These are phyloP conservation scores for Salix caprea DNA, from an alignment of 345 rosid genomes.

Conservation along the genomic window DNA sequence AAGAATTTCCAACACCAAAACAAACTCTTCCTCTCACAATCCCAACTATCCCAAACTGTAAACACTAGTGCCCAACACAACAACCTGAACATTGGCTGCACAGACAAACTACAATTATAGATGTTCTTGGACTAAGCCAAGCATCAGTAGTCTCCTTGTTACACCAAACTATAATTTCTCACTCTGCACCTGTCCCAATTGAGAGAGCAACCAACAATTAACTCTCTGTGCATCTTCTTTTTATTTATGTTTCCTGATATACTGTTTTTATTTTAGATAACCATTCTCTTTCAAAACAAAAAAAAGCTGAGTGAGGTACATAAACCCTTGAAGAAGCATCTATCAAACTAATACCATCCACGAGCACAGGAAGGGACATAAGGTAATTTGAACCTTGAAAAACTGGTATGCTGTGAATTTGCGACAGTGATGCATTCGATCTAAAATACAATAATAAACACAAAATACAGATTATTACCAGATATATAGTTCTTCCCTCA, in stretches of 20 bases:
- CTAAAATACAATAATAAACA: background rate
- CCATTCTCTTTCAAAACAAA: too few relatives aligned
- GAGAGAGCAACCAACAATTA: too few relatives aligned
- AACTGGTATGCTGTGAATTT: background rate
- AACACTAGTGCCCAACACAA: background rate
- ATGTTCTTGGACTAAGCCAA: background rate
- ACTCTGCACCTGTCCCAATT: background rate
- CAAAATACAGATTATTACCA: conserved; percentile 41
- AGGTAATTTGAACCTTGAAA: background rate
- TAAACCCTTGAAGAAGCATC: too few relatives aligned
- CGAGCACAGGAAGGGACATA: too few relatives aligned
- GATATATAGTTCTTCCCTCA: conserved; percentile 73
- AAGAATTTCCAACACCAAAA: background rate
- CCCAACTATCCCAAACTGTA: background rate
- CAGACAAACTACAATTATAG: too few relatives aligned
- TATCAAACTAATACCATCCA: too few relatives aligned
- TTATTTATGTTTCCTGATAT: too few relatives aligned
- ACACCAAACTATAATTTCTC: background rate
- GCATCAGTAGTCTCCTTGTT: background rate
- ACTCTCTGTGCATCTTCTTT: too few relatives aligned
- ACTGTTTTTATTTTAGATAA: too few relatives aligned
- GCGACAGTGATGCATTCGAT: background rate
- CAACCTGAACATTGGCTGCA: too few relatives aligned
- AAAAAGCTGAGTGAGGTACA: too few relatives aligned
- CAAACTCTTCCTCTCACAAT: background rate